Percentiles rank a stretch among this genome's conserved stretches.
These are phyloP conservation scores for Saturnispora sekii DNA, from an alignment of 805 yeast species.

Conservation along the genomic window DNA sequence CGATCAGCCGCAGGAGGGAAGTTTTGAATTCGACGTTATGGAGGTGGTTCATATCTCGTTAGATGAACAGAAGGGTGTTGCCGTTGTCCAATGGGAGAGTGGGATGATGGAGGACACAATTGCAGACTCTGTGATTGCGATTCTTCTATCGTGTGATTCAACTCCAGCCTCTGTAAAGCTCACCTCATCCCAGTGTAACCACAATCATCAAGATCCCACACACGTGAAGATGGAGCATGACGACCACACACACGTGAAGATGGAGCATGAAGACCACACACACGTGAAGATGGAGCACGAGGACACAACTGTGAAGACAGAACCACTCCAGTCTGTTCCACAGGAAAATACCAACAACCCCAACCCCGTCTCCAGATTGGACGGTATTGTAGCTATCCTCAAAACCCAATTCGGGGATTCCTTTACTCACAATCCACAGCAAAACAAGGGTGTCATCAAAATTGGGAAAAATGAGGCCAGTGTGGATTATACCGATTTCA, in stretches of 20 bases:
- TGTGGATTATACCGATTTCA: conserved; percentile 53
- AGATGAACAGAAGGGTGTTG: conserved; percentile 33
- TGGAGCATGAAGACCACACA: conserved; percentile 15
- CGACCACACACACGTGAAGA: conserved; percentile 14
- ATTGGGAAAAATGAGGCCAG: conserved; percentile 71
- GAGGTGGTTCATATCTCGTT: conserved; percentile 46
- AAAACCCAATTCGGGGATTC: conserved; percentile 85
- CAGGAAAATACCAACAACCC: neutral
- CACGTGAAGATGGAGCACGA: conserved; percentile 9
- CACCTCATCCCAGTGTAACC: conserved; percentile 52
- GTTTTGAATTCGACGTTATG: conserved; percentile 50
- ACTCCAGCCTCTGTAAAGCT: conserved; percentile 91
- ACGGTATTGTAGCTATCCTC: conserved; percentile 52
- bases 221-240: conserved; percentile 11
- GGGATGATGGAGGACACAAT: conserved; percentile 83
- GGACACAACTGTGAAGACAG: conserved; percentile 1
- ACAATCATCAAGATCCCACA: conserved; percentile 23
- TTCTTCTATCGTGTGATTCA: conserved; percentile 82
- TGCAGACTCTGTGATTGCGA: conserved; percentile 90
- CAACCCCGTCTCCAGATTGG: conserved; percentile 30
- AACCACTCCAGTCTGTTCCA: neutral
- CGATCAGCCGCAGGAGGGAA: conserved; percentile 39
- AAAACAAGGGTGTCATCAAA: conserved; percentile 45
- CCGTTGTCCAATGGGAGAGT: conserved; percentile 84
- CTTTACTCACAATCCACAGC: conserved; percentile 34